Base-by-base conservation (phyloP, 2,329 filamentous ascomycete genomes). In the Fusarium sp. region DNA sequence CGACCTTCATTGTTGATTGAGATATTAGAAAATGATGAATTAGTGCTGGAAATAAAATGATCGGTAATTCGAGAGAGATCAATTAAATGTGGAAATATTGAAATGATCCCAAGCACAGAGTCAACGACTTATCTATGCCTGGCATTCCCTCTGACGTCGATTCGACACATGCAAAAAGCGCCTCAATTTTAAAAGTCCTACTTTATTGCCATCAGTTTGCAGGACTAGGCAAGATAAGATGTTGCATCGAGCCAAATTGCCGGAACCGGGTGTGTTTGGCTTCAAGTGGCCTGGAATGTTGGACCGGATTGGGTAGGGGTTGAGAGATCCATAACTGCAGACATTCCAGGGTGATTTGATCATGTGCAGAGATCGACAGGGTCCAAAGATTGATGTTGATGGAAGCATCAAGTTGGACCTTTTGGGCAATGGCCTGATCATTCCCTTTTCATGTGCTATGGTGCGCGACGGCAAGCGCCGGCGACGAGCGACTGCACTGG, bases 1-100 rank as follows among this genome's bases (percentile, higher is more conserved):
- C 78, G 43, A 84, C 72, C 64, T 84, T 85, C 82, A 84, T 84
- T 3, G 4, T 53, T 15, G 6, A 6, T 32, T 10, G 9, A 12
- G 34, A 12, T n/a, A 38, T 38, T 38, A 38, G 18, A 12, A 3
- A 12, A 6, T 2, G 7, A 24, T 12, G 8, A 7, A 6, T 18
- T 9, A 22, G 8, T 44, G 20, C 15, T 22, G 41, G 20, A 4
- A 16, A 22, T 25, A 5, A 9, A 11, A 10, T 25, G 5, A 1
- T 34, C 20, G 5, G 20, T 12, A 30, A 9, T 30, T 25, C 15
- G 10, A 20, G 48, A 27, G 18, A 13, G 16, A 41, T 18, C 13
- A 29, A 53, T 41, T 18, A 25, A 51, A 41, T 25, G 24, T 13
- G n/a, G n/a, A n/a, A 16, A 43, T 15, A 7, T 13, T 7, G 18